These are phyloP conservation scores for Acarospora socialis DNA, from an alignment of 2,329 filamentous ascomycete species.

Conservation along the genomic window DNA sequence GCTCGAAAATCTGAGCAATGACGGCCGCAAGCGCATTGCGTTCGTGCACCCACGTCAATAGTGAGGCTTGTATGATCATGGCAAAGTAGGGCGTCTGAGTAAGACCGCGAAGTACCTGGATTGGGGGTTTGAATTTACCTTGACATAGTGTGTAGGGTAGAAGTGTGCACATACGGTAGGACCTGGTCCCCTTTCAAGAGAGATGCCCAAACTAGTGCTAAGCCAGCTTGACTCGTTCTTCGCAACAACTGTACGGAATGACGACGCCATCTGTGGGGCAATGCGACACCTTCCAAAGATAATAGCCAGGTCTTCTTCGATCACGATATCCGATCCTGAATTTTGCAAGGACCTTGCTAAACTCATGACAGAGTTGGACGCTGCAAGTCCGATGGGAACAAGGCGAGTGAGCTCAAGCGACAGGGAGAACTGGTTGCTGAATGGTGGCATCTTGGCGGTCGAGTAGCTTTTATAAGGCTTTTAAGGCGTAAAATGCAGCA, in stretches of 20 bases:
- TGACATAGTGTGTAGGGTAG: too few species aligned
- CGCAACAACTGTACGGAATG: constrained; percentile 1
- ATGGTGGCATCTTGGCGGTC: too few species aligned
- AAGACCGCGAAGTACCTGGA: constrained; percentile 4
- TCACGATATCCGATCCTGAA: constrained; percentile 10
- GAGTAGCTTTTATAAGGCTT: too few species aligned
- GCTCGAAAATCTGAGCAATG: background rate
- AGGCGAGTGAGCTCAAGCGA: constrained; percentile 2
- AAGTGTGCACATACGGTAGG: too few species aligned
- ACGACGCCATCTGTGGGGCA: constrained; percentile 4
- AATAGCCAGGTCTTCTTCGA: constrained; percentile 8
- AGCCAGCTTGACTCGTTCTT: too few species aligned
- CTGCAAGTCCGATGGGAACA: background rate
- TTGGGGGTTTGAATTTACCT: too few species aligned
- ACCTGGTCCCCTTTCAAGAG: constrained; percentile 9
- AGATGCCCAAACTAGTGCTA: too few species aligned
- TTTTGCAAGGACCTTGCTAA: constrained; percentile 1
- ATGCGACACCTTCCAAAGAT: constrained; percentile 8
- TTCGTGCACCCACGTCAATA: constrained; percentile 1
- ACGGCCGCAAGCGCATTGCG: background rate
- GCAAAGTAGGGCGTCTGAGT: constrained; percentile 9
- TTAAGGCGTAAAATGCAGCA: too few species aligned
- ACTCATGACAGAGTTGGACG: background rate
- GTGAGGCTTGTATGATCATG: constrained; percentile 9
- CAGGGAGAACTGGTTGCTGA: constrained; percentile 5